Percentiles rank a stretch among this genome's conserved stretches.
These are phyloP conservation scores for Cyathus striatus DNA, from an alignment of 768 basidiomycete genomes.

Conservation along the genomic window DNA sequence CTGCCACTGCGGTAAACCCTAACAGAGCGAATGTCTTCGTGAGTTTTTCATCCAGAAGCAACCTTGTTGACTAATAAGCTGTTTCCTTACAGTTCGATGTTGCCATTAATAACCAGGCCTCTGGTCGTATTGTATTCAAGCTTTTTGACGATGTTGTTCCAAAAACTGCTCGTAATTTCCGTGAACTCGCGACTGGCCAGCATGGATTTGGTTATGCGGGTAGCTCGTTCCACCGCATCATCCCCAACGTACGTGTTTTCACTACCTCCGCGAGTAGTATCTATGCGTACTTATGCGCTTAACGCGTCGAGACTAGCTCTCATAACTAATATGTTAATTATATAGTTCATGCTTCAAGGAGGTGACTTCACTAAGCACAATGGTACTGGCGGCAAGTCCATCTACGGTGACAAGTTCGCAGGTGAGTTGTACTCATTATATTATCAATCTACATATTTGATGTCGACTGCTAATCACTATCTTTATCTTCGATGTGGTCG, in stretches of 20 bases:
- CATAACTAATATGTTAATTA: no score
- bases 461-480: not conserved
- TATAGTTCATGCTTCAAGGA: conserved; percentile 79
- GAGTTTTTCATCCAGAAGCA: conserved; percentile 6
- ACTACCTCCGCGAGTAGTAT: not conserved
- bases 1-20: conserved; percentile 5
- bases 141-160: conserved; percentile 83
- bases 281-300: no score
- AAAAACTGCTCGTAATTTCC: conserved; percentile 75
- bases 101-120: conserved; percentile 50
- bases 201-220: conserved; percentile 70
- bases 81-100: conserved; percentile 50
- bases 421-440: conserved; percentile 33
- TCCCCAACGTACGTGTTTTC: conserved; percentile 47
- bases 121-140: conserved; percentile 77
- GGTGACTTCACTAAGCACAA: conserved; percentile 78
- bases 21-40: conserved; percentile 36
- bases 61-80: not conserved
- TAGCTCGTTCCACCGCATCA: conserved; percentile 69
- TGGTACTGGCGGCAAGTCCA: conserved; percentile 81
- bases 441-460: not conserved
- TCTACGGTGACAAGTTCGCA: conserved; percentile 77
- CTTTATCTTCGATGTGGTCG: no score
- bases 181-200: conserved; percentile 66
- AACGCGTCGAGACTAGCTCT: no score